Evolutionary conservation across 495 filamentous ascomycete species (phyloP).

Genomic region (Astrothelium macrocarpum): DNA sequence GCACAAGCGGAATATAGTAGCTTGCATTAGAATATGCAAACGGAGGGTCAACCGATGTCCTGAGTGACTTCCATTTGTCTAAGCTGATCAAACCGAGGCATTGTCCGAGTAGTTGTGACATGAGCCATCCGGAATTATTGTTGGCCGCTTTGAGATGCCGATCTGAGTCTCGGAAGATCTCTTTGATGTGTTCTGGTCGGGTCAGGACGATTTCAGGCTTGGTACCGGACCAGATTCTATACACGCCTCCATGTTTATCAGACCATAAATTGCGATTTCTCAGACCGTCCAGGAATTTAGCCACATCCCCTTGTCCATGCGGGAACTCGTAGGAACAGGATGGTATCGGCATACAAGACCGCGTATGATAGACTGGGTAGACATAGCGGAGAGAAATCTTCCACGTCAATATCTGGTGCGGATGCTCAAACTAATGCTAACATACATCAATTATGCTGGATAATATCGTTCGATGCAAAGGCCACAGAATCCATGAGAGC

Average conservation of each 20-base stretch:
- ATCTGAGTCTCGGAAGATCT: neutral
- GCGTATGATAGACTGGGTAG: no score
- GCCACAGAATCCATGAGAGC: no score
- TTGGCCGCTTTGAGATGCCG: neutral
- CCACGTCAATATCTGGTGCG: no score
- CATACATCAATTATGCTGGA: no score
- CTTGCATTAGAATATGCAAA: neutral
- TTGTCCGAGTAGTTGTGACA: slow-evolving; percentile 32
- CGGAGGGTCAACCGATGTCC: neutral
- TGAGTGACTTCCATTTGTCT: slow-evolving; percentile 17
- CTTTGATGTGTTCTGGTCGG: neutral
- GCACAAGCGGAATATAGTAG: neutral
- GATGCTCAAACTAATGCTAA: no score
- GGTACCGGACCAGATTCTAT: neutral
- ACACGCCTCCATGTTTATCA: neutral
- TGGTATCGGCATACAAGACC: no score
- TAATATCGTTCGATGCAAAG: no score
- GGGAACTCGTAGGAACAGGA: neutral
- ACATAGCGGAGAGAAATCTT: no score
- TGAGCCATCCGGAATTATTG: slow-evolving; percentile 23
- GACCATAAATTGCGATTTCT: neutral
- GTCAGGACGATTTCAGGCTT: neutral
- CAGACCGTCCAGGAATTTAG: neutral
- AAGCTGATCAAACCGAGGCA: slow-evolving; percentile 34
- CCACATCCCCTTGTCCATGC: neutral